Evolutionary conservation across 192 early-diverging fungal genomes (phyloP).

Genomic region (Oehlia diaphana): DNA sequence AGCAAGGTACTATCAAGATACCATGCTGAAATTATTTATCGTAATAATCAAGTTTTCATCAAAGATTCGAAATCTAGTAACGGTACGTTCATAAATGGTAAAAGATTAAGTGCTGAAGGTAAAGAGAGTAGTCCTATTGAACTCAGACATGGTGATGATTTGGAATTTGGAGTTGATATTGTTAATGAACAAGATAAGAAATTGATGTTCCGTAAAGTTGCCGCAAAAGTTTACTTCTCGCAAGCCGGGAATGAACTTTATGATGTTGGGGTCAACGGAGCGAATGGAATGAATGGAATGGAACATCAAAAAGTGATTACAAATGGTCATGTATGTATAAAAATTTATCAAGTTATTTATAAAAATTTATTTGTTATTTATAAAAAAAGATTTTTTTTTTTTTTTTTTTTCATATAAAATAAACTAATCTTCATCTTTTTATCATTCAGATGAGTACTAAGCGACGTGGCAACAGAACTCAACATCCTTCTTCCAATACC

Average conservation of each 20-base stretch:
- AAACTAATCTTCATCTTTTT: not conserved
- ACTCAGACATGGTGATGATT: constrained; percentile 57
- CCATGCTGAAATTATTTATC: constrained; percentile 64
- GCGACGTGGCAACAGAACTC: not conserved
- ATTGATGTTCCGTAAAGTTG: constrained; percentile 14
- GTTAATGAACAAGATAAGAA: constrained; percentile 9
- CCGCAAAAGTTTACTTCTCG: not conserved
- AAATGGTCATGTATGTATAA: not conserved
- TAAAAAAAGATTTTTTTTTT: not conserved
- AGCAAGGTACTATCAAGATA: constrained; percentile 76
- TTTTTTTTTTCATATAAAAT: not conserved
- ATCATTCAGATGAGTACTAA: not conserved
- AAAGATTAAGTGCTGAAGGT: constrained; percentile 66
- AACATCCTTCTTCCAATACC: not conserved
- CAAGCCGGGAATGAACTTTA: not conserved
- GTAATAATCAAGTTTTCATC: constrained; percentile 56
- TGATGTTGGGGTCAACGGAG: not conserved
- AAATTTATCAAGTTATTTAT: no score
- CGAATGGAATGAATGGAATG: not conserved
- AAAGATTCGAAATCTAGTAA: constrained; percentile 78
- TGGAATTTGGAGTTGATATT: constrained; percentile 40
- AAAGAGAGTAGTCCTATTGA: constrained; percentile 57
- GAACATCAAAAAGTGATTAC: not conserved
- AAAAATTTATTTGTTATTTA: no score
- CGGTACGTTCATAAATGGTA: constrained; percentile 79